phyloP scores from a whole-genome alignment of 176 grass and related monocot species.

The Ananas comosus region DNA sequence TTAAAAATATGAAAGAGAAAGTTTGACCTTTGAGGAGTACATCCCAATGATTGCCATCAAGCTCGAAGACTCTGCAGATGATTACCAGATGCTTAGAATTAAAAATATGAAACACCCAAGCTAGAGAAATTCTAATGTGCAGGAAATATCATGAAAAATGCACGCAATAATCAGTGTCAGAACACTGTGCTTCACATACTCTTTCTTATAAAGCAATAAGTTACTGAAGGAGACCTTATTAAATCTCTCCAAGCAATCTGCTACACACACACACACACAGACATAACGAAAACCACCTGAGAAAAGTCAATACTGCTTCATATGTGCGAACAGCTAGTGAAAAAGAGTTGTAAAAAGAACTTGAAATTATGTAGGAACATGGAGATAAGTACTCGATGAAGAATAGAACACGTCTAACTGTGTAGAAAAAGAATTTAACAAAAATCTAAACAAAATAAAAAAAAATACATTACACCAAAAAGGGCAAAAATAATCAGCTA shows the following conservation, averaged over 20 bases:
- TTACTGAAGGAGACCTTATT: too few species aligned
- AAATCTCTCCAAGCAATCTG: too few species aligned
- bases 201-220: neutral
- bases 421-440: neutral
- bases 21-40: neutral
- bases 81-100: neutral
- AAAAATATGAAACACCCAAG: neutral
- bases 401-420: neutral
- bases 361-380: neutral
- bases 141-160: neutral
- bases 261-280: too few species aligned
- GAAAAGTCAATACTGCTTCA: neutral
- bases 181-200: neutral
- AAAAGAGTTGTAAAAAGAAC: neutral
- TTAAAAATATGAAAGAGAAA: neutral
- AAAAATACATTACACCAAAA: neutral
- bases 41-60: neutral
- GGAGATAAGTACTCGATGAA: neutral
- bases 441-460: neutral
- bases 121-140: too few species aligned
- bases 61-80: neutral
- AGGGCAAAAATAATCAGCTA: neutral
- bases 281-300: neutral
- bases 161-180: neutral
- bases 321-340: neutral